Evolutionary conservation across 2,329 filamentous ascomycete genomes (phyloP), one percentile per base, ranked within the genome.

Genomic region (Fusarium sp.): DNA sequence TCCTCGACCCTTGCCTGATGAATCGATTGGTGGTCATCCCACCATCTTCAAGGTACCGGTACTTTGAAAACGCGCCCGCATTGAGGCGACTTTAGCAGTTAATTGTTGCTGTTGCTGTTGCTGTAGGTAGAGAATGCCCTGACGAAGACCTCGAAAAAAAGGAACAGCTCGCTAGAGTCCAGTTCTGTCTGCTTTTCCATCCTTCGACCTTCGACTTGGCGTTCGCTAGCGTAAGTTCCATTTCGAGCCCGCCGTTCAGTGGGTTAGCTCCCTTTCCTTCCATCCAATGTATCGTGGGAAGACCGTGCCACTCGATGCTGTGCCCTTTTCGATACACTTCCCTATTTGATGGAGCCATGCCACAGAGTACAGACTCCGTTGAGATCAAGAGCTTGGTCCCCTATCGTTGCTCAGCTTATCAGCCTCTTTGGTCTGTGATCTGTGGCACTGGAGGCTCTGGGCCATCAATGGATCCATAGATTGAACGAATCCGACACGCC

Each of bases 201-300:
- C 56, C 63, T 73, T 68, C 63, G 50, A 69, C 68, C 61, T 73
- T 68, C 63, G 50, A 67, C 68, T 58, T 68, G 62, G 70, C 65
- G 60, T 56, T 56, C 56, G 52, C 66, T 73, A 73, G 70, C 52
- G 70, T 59, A 68, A 65, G 59, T 62, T 56, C 62, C 66, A 67
- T 65, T 54, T 65, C 60, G 62, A 62, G 56, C 60, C 63, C 58
- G 56, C 56, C 66, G 59, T 57, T 57, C 60, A 63, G 60, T 65
- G 55, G 65, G 55, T 51, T 62, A 62, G 60, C 44, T 63, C 39
- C 44, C 60, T 58, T 36, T 36, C 26, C 44, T 58, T 36, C 34
- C 44, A 63, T 21, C 38, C 30, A 38, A 43, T 56, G 49, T 34
- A 55, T 62, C 43, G 40, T 24, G 24, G 44, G 38, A 24, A 34